Evolutionary conservation across 371 early-diverging fungal genomes (phyloP).

Genomic region (Sporodiniella umbellata): DNA sequence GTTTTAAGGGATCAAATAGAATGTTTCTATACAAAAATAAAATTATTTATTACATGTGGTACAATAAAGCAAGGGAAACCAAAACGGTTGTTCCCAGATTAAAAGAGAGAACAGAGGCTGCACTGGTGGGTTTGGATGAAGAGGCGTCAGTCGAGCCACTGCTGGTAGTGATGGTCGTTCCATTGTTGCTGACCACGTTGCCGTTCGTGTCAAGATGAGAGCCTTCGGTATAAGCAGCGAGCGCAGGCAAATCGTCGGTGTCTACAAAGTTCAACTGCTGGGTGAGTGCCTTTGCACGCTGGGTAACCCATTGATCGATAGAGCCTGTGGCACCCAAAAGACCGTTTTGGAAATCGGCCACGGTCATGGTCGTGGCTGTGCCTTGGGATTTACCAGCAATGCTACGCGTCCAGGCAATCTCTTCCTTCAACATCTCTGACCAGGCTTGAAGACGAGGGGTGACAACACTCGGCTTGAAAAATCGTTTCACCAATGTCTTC

Average conservation of each 20-base stretch:
- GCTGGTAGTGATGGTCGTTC: slow-evolving; percentile 2
- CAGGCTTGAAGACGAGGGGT: slow-evolving; percentile 48
- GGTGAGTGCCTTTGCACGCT: slow-evolving; percentile 27
- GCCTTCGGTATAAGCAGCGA: slow-evolving; percentile 32
- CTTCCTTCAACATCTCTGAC: slow-evolving; percentile 47
- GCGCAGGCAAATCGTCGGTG: slow-evolving; percentile 36
- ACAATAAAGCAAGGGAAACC: too few species aligned
- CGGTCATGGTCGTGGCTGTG: slow-evolving; percentile 30
- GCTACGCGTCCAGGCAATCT: slow-evolving; percentile 50
- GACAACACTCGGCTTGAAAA: slow-evolving; percentile 52
- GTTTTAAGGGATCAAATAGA: background rate
- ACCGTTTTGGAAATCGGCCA: slow-evolving; percentile 39
- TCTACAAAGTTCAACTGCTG: slow-evolving; percentile 32
- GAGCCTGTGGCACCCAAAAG: slow-evolving; percentile 26
- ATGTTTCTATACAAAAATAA: background rate
- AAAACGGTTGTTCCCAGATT: too few species aligned
- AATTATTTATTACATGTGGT: too few species aligned
- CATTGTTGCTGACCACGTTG: slow-evolving; percentile 12
- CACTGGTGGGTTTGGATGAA: background rate
- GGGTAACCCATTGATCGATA: slow-evolving; percentile 32
- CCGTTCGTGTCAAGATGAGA: slow-evolving; percentile 25
- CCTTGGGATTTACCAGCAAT: slow-evolving; percentile 44
- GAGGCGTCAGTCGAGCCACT: background rate
- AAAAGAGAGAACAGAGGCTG: too few species aligned
- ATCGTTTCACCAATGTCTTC: slow-evolving; percentile 47